A percentile compares a stretch with the other conserved stretches of the same genome.
phyloP scores from a whole-genome alignment of 2,329 filamentous ascomycete species.

The Aspergillus felis region DNA sequence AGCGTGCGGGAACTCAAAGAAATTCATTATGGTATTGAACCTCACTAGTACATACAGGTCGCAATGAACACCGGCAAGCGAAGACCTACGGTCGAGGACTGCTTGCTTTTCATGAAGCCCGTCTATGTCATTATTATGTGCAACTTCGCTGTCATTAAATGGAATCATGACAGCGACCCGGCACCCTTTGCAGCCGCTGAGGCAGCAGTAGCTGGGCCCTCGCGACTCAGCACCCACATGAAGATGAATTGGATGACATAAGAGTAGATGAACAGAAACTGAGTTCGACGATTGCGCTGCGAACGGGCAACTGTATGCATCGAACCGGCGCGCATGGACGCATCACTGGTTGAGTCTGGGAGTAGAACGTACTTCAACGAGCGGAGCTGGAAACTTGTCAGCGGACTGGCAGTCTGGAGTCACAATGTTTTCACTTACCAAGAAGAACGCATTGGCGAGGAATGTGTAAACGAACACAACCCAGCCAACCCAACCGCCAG shows the following conservation, averaged over 20 bases:
- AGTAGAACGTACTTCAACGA: conserved; percentile 94
- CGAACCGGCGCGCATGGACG: conserved; percentile 55
- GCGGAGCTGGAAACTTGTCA: conserved; percentile 62
- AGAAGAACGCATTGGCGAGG: conserved; percentile 87
- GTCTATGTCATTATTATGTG: conserved; percentile 19
- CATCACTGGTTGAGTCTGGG: conserved; percentile 70
- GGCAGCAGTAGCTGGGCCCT: conserved; percentile 39
- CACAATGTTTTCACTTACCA: conserved; percentile 57
- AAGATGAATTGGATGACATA: conserved; percentile 92
- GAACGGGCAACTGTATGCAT: conserved; percentile 73
- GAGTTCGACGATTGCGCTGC: conserved; percentile 81
- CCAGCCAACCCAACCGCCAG: conserved; percentile 87
- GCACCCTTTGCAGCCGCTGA: conserved; percentile 8
- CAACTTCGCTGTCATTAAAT: conserved; percentile 1
- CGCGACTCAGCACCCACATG: conserved; percentile 74
- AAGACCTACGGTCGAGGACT: not conserved
- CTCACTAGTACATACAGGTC: not conserved
- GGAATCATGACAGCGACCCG: conserved; percentile 12
- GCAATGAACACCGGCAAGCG: not conserved
- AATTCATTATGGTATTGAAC: not conserved
- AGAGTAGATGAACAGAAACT: conserved; percentile 91
- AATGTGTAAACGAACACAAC: conserved; percentile 86
- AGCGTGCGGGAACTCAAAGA: not conserved
- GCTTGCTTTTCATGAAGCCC: conserved; percentile 14
- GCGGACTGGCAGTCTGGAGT: not conserved